Evolutionary conservation across 768 basidiomycete species (phyloP).

Genomic region (Cyclocybe cylindracea): DNA sequence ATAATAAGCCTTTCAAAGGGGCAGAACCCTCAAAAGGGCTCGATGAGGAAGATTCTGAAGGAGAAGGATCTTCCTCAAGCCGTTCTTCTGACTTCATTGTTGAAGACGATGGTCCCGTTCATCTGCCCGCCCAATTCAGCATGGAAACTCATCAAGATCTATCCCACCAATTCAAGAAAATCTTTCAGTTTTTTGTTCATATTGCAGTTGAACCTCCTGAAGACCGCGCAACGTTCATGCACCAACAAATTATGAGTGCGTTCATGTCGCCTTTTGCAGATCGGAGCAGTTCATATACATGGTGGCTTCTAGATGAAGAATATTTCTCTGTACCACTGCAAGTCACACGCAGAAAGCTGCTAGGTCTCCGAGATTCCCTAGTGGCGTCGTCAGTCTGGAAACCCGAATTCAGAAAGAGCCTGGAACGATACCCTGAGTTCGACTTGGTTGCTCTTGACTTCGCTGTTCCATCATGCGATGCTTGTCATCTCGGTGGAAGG

Average conservation of each 20-base stretch:
- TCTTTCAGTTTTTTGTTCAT: slow-evolving; percentile 87
- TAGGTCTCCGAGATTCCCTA: slow-evolving; percentile 69
- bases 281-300: background rate
- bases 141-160: slow-evolving; percentile 78
- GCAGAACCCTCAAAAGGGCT: slow-evolving; percentile 42
- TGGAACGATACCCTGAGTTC: slow-evolving; percentile 72
- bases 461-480: slow-evolving; percentile 71
- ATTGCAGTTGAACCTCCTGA: slow-evolving; percentile 61
- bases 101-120: slow-evolving; percentile 58
- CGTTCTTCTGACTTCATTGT: slow-evolving; percentile 55
- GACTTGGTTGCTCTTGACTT: slow-evolving; percentile 53
- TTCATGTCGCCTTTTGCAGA: slow-evolving; percentile 6
- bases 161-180: slow-evolving; percentile 79
- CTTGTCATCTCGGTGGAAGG: slow-evolving; percentile 75
- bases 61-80: slow-evolving; percentile 9
- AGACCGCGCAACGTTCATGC: slow-evolving; percentile 57
- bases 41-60: slow-evolving; percentile 38
- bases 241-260: slow-evolving; percentile 39
- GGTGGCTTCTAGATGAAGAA: slow-evolving; percentile 44
- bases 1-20: slow-evolving; percentile 40
- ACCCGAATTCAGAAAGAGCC: slow-evolving; percentile 59
- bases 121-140: slow-evolving; percentile 79
- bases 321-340: slow-evolving; percentile 77
- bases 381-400: slow-evolving; percentile 88
- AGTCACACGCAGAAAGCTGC: slow-evolving; percentile 67